Base-by-base conservation (phyloP, 208 protist species). In the Acanthamoeba healyi region DNA sequence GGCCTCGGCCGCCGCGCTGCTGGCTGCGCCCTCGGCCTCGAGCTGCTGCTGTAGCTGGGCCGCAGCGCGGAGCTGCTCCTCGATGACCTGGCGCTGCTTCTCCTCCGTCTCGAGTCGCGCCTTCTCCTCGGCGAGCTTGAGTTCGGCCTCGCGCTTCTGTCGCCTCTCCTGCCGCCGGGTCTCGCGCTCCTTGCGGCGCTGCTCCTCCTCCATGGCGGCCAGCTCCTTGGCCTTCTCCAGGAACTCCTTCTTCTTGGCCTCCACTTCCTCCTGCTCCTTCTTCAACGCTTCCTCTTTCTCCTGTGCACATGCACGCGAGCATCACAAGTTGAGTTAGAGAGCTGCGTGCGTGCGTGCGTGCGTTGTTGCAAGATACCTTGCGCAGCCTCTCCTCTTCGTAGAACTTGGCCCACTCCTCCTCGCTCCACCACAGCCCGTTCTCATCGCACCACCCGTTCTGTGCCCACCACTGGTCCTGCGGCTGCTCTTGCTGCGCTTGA, bases 221-320 rank as follows among this genome's bases (percentile, higher is more conserved):
- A 79, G 70, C 70, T 79, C 70, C 40, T 79, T 79, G 70, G 70
- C 70, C 70, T 79, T 79, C 40, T 79, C 70, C 70, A 79, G 70
- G 70, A 79, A 79, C 14, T 38, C 70, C 5, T 24, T 9, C 40
- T 79, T 79, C 70, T 79, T 38, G 36, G 70, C 70, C 70, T 79
- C 70, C 40, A 79, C 70, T 19, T 38, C 36, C 70, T 79, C 70
- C 36, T 79, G 70, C 70, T 79, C 70, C 70, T 79, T 79, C 29
- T 36, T 24, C 70, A 79, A 36, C 14, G 70, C 70, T n/a, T 79
- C 70, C 40, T 46, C 70, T 24, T 79, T 79, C 22, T 79, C 70
- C 70, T 79, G 70, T 46, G 5, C 17, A 26, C 51, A 22, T 58
- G 0, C 7, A n/a, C n/a, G n/a, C n/a, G n/a, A n/a, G n/a, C n/a